Evolutionary conservation across 257 asterid genomes (phyloP).

Genomic region (Haberlea rhodopensis): DNA sequence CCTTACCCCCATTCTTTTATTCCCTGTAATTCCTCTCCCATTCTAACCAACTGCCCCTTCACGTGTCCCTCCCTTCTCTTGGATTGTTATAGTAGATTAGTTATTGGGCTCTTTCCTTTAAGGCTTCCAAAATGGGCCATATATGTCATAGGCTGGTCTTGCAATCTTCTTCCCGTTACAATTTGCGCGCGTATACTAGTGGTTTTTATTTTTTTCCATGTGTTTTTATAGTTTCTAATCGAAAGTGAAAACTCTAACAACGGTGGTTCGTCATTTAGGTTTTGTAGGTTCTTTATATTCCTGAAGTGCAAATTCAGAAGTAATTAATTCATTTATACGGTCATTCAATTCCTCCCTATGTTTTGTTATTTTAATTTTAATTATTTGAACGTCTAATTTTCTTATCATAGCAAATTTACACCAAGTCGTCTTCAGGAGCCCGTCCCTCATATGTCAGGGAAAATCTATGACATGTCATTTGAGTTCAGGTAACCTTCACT

Average conservation of each 20-base stretch:
- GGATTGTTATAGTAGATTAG: too few relatives aligned
- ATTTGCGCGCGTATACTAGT: too few relatives aligned
- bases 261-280: constrained; percentile 12
- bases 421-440: neutral
- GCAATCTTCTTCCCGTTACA: too few relatives aligned
- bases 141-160: too few relatives aligned
- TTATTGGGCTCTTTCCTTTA: too few relatives aligned
- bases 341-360: neutral
- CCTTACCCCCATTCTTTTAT: too few relatives aligned
- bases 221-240: constrained; percentile 13
- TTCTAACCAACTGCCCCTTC: too few relatives aligned
- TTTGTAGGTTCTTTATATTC: constrained; percentile 11
- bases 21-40: too few relatives aligned
- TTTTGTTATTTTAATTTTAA: neutral
- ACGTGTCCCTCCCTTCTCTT: too few relatives aligned
- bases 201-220: too few relatives aligned
- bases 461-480: neutral
- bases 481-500: constrained; percentile 5
- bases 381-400: neutral
- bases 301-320: constrained; percentile 4
- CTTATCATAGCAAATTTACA: neutral
- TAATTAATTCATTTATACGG: constrained; percentile 13
- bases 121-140: too few relatives aligned
- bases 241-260: constrained; percentile 9
- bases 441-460: constrained; percentile 4